Percentiles rank a stretch among this genome's conserved stretches.
phyloP scores from a whole-genome alignment of 2,329 filamentous ascomycete species.

The Epichloe amarillans region DNA sequence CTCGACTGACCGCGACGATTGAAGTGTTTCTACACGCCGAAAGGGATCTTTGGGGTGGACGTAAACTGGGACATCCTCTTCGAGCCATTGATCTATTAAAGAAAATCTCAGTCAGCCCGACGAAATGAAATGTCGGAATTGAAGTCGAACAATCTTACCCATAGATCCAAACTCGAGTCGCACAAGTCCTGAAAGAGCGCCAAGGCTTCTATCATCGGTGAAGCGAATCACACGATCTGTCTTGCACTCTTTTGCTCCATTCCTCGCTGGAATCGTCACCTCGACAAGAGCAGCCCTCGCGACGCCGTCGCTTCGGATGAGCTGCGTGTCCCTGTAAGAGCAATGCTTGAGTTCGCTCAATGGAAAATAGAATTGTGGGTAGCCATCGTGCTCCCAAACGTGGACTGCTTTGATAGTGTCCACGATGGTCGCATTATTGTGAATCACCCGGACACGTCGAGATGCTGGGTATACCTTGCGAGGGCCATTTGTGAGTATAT shows the following conservation, averaged over 20 bases:
- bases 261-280: slow-evolving; percentile 15
- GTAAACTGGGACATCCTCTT: slow-evolving; percentile 46
- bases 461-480: slow-evolving; percentile 12
- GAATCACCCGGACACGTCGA: slow-evolving; percentile 21
- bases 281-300: slow-evolving; percentile 17
- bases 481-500: slow-evolving; percentile 16
- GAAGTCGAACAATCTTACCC: slow-evolving; percentile 10
- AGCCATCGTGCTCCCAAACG: slow-evolving; percentile 34
- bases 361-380: slow-evolving; percentile 33
- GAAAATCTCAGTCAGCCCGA: not conserved
- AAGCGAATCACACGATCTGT: slow-evolving; percentile 26
- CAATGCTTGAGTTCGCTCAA: slow-evolving; percentile 16
- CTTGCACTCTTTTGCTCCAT: slow-evolving; percentile 12
- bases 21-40: slow-evolving; percentile 49
- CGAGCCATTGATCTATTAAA: slow-evolving; percentile 26
- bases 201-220: slow-evolving; percentile 22
- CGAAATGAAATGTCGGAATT: not conserved
- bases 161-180: slow-evolving; percentile 23
- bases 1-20: slow-evolving; percentile 37
- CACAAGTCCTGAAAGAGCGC: slow-evolving; percentile 19
- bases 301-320: slow-evolving; percentile 14
- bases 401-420: slow-evolving; percentile 24
- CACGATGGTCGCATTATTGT: slow-evolving; percentile 19
- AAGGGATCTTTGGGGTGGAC: slow-evolving; percentile 56
- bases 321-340: slow-evolving; percentile 14